Evolutionary conservation across 73 alveolate species (phyloP).

Genomic region (Tetrahymena malaccensis): DNA sequence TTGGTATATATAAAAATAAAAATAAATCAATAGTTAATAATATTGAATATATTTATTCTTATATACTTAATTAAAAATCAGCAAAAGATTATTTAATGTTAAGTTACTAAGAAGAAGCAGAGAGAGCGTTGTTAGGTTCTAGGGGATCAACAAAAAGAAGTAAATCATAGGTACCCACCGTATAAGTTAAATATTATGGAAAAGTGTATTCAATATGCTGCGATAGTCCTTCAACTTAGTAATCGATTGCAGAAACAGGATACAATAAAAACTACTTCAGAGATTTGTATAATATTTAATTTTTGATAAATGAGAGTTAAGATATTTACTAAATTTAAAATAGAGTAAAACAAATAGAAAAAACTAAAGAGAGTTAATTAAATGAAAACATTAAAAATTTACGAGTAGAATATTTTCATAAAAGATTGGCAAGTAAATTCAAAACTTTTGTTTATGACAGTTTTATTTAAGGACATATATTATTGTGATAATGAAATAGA

Average conservation of each 20-base stretch:
- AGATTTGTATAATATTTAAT: background rate
- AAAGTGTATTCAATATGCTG: background rate
- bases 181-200: background rate
- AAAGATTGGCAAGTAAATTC: background rate
- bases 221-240: background rate
- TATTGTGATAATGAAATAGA: background rate
- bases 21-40: background rate
- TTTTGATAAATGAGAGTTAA: background rate
- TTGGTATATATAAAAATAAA: background rate
- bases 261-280: background rate
- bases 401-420: background rate
- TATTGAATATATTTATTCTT: background rate
- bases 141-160: background rate
- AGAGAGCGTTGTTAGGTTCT: background rate
- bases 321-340: background rate
- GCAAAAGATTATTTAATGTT: background rate
- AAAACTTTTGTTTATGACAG: background rate
- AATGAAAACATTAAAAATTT: background rate
- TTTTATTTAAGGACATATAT: background rate
- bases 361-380: background rate
- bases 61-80: background rate
- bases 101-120: background rate
- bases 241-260: background rate
- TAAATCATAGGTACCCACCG: background rate
- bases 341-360: background rate